Conservation (phyloP, 352 stramenopile genomes). For the Thalassiosira hispida region DNA sequence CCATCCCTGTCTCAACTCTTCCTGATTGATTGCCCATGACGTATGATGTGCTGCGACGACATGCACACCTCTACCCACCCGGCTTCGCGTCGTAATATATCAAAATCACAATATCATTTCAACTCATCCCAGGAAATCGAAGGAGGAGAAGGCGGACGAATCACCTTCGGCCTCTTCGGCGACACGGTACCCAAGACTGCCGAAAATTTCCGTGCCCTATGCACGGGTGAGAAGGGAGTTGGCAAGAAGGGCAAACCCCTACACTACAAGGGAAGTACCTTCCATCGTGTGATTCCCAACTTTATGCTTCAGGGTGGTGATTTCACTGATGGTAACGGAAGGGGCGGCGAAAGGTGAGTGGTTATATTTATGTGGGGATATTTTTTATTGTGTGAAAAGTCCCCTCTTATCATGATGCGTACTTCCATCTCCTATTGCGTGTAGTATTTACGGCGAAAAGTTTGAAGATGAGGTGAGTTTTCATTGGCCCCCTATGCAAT, state of each 20-base stretch:
- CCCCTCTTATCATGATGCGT: too few species aligned
- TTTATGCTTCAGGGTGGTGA: constrained; percentile 97
- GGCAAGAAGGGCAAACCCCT: constrained; percentile 89
- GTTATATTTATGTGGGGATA: neutral
- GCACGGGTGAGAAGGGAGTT: constrained; percentile 91
- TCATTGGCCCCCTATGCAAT: neutral
- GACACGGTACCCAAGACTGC: constrained; percentile 96
- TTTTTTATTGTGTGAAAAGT: too few species aligned
- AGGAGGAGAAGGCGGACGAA: constrained; percentile 59
- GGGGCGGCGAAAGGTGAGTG: constrained; percentile 88
- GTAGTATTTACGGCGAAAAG: constrained; percentile 94
- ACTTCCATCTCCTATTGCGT: too few species aligned
- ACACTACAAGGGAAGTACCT: constrained; percentile 97
- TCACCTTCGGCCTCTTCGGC: constrained; percentile 88
- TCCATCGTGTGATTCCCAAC: constrained; percentile 88
- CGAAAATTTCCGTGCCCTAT: constrained; percentile 98
- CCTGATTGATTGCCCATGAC: neutral
- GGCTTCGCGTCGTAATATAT: too few species aligned
- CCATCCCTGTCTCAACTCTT: neutral
- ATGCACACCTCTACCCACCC: too few species aligned
- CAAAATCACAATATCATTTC: too few species aligned
- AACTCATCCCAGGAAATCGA: constrained; percentile 76
- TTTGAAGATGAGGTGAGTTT: constrained; percentile 82
- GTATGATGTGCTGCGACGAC: neutral
- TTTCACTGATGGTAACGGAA: constrained; percentile 93